Conservation (phyloP, 1,139 yeast species). For the Candida freyschussii region DNA sequence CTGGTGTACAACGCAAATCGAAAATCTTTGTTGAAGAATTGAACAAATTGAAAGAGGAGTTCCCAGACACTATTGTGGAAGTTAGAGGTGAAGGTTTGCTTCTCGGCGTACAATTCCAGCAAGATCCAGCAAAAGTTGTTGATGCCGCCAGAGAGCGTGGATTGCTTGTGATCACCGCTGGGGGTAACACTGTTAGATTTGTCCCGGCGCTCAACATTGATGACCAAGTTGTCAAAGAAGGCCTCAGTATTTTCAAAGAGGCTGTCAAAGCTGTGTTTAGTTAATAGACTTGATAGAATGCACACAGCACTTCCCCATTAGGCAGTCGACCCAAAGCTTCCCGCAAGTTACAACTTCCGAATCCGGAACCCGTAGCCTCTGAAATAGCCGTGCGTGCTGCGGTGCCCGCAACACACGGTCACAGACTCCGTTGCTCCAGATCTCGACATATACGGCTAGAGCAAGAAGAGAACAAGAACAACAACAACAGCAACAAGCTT, state of each 20-base stretch:
- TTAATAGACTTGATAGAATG: too few species aligned
- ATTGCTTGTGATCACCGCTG: slow-evolving; percentile 81
- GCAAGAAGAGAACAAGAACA: too few species aligned
- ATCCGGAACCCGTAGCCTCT: too few species aligned
- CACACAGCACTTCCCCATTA: too few species aligned
- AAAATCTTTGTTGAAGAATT: slow-evolving; percentile 49
- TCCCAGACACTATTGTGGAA: slow-evolving; percentile 55
- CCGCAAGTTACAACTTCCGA: too few species aligned
- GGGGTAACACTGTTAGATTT: slow-evolving; percentile 81
- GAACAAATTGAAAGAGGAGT: slow-evolving; percentile 44
- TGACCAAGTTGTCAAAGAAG: slow-evolving; percentile 60
- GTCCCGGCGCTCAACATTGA: slow-evolving; percentile 91
- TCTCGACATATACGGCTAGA: too few species aligned
- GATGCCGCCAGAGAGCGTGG: slow-evolving; percentile 73
- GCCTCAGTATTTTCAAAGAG: slow-evolving; percentile 59
- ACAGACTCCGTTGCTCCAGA: too few species aligned
- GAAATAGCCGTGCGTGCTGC: too few species aligned
- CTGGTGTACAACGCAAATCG: slow-evolving; percentile 55
- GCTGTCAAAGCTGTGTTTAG: slow-evolving; percentile 38
- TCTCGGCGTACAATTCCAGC: slow-evolving; percentile 71
- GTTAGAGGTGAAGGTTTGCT: slow-evolving; percentile 87
- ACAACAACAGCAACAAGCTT: too few species aligned
- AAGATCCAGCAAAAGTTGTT: slow-evolving; percentile 64
- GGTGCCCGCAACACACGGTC: too few species aligned
- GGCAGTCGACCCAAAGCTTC: too few species aligned